Conservation (phyloP, 768 basidiomycete genomes). For the Suillus subaureus region DNA sequence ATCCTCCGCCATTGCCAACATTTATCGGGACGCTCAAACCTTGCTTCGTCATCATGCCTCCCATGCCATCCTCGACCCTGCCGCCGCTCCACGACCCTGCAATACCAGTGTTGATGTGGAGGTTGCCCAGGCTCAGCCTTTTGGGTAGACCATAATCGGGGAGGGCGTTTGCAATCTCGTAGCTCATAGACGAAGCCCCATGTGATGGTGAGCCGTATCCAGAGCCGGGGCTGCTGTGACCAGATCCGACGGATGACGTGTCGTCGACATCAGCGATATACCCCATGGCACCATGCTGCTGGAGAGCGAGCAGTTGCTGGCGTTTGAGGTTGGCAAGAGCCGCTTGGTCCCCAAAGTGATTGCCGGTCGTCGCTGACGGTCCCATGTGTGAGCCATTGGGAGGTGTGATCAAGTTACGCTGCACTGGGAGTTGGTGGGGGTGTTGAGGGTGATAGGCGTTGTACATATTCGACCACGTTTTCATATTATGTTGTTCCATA, state of each 20-base stretch:
- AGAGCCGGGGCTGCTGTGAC: conserved; percentile 34
- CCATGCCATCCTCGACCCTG: conserved; percentile 33
- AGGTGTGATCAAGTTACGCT: conserved; percentile 44
- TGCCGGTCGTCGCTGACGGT: conserved; percentile 15
- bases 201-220: conserved; percentile 35
- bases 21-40: conserved; percentile 39
- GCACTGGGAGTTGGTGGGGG: conserved; percentile 26
- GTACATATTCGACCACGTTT: conserved; percentile 34
- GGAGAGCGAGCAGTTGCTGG: conserved; percentile 35
- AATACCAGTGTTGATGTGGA: conserved; percentile 29
- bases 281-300: conserved; percentile 24
- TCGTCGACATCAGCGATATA: conserved; percentile 42
- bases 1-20: conserved; percentile 41
- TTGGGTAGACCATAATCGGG: conserved; percentile 27
- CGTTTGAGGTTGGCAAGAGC: conserved; percentile 27
- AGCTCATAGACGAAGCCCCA: conserved; percentile 30
- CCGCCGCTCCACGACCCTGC: conserved; percentile 27
- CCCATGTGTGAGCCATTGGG: conserved; percentile 40
- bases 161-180: conserved; percentile 37
- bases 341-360: conserved; percentile 22
- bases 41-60: conserved; percentile 38
- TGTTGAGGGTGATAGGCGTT: conserved; percentile 26
- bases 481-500: conserved; percentile 22
- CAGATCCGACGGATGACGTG: conserved; percentile 40
- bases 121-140: conserved; percentile 26